These are phyloP conservation scores for Aspergillus pseudoglaucus DNA, from an alignment of 2,329 filamentous ascomycete species.

Conservation along the genomic window DNA sequence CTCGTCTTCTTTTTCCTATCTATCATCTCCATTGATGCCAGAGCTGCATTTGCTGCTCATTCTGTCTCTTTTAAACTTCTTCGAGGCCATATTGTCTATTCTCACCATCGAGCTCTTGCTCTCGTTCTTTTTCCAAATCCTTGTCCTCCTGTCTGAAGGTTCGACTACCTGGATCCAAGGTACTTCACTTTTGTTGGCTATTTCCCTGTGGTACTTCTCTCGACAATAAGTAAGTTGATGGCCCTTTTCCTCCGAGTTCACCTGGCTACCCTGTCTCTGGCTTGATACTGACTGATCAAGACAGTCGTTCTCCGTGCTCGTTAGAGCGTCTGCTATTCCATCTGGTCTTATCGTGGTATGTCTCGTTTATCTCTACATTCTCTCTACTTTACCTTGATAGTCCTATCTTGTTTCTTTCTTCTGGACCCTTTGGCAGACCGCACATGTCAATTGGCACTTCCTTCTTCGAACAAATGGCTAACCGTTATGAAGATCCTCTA, in stretches of 20 bases:
- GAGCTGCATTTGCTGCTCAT: background rate
- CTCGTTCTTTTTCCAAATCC: background rate
- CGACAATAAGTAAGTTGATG: background rate
- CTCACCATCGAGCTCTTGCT: background rate
- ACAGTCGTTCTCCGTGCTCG: background rate
- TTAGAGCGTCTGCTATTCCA: conserved; percentile 2
- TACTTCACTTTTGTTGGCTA: background rate
- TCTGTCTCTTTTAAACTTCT: background rate
- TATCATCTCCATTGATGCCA: background rate
- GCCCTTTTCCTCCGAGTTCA: background rate
- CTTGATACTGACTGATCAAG: background rate
- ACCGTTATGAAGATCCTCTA: conserved; percentile 1
- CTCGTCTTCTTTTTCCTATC: background rate
- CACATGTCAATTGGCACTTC: background rate
- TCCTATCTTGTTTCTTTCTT: background rate
- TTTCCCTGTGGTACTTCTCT: background rate
- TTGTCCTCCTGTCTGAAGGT: background rate
- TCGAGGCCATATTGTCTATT: background rate
- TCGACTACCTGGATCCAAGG: background rate
- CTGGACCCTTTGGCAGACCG: background rate
- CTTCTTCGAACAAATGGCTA: background rate
- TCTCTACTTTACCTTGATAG: background rate
- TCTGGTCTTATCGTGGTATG: conserved; percentile 4
- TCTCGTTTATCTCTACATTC: background rate
- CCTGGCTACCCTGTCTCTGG: background rate